Conservation (phyloP, 495 filamentous ascomycete genomes). For the Lasiosphaeria ovina region DNA sequence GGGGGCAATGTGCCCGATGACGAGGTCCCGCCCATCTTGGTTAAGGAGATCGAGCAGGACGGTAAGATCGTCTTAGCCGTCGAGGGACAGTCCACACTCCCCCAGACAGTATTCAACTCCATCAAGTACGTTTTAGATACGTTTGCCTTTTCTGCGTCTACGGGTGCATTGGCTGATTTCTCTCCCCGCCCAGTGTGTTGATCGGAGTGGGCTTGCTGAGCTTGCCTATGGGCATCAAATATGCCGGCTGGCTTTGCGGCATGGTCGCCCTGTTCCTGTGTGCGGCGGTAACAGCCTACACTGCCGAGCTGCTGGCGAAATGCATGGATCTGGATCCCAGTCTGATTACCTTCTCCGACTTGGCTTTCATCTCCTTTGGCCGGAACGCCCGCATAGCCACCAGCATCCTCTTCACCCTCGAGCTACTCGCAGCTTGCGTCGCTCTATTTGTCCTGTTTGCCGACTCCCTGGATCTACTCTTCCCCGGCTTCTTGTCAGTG, state of each 20-base stretch:
- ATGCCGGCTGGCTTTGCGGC: slow-evolving; percentile 88
- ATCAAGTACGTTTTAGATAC: slow-evolving; percentile 58
- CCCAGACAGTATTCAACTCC: slow-evolving; percentile 95
- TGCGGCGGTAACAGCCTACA: slow-evolving; percentile 77
- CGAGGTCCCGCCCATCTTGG: slow-evolving; percentile 73
- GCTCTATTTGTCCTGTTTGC: slow-evolving; percentile 92
- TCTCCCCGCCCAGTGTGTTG: slow-evolving; percentile 53
- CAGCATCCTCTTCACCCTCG: slow-evolving; percentile 81
- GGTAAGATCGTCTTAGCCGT: slow-evolving; percentile 79
- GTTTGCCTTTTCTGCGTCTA: background rate
- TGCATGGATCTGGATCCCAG: slow-evolving; percentile 79
- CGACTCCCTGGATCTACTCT: slow-evolving; percentile 77
- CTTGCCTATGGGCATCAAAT: slow-evolving; percentile 84
- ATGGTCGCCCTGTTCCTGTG: slow-evolving; percentile 70
- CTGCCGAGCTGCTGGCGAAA: slow-evolving; percentile 79
- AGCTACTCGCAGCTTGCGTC: slow-evolving; percentile 85
- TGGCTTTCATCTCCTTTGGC: slow-evolving; percentile 93
- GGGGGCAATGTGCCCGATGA: slow-evolving; percentile 49
- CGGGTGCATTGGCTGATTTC: slow-evolving; percentile 21
- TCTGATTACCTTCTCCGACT: slow-evolving; percentile 84
- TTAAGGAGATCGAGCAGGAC: slow-evolving; percentile 86
- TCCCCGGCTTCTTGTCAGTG: slow-evolving; percentile 65
- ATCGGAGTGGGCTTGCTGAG: slow-evolving; percentile 89
- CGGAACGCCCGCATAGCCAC: slow-evolving; percentile 73
- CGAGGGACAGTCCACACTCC: slow-evolving; percentile 86